Evolutionary conservation across 345 rosid genomes (phyloP), one percentile per base, ranked within the genome.

Genomic region (Theobroma cacao): DNA sequence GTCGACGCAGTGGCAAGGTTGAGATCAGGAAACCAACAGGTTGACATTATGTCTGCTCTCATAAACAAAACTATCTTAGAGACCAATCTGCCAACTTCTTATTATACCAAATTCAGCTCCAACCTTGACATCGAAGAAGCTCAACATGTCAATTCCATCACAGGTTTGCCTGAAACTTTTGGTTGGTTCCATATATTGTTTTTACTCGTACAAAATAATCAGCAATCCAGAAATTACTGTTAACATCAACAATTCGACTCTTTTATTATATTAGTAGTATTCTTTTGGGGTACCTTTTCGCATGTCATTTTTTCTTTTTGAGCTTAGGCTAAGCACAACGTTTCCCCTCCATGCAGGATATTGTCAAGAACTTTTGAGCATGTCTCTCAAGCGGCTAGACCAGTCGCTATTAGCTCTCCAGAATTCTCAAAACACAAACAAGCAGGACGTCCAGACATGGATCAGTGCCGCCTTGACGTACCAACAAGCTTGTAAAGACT

Each of bases 401-500:
- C 88, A 91, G 80, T 87, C 95, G 0, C 66, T 79, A 13, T 80
- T 78, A 64, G 93, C 92, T 50, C 82, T 91, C 6, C 66, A 73
- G 61, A 73, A 72, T 22, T 84, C 86, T 75, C 90, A 43, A 17
- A 52, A 17, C 12, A 78, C 82, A 52, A 81, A 81, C 82, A 91
- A 88, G 73, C 68, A 79, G 33, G 89, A 95, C 85, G 50, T 93
- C 45, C 89, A 88, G 77, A 90, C 98, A 40, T 95, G 95, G 95
- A 84, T 95, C 31, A 91, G 95, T 33, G 92, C 98, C 9, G 94
- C 90, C 71, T 20, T 93, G 77, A 88, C 97, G 7, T 86, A 84
- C 84, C 94, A 91, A 74, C 89, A 91, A 83, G 69, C 92, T 22
- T 95, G 98, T 85, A 90, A 90, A 77, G 98, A 90, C 80, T 88